Evolutionary conservation across 441 rosid species (phyloP).

Genomic region (Melastoma candidum): DNA sequence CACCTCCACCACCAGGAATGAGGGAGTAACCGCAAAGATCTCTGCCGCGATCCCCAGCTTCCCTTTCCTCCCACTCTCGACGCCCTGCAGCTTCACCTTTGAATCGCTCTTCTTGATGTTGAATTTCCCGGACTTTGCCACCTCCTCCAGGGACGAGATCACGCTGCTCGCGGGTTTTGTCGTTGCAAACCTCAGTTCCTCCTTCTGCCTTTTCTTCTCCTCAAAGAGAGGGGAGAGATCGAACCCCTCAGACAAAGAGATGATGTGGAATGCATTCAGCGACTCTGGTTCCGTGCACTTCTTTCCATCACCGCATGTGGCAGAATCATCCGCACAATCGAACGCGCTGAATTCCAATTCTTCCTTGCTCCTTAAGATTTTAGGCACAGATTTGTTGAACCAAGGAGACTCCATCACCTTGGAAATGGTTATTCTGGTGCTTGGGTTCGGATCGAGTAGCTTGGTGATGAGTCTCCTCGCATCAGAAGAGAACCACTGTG

Average conservation of each 20-base stretch:
- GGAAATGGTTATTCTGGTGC: conserved; percentile 7
- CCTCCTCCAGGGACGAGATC: conserved; percentile 15
- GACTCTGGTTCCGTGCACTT: conserved; percentile 2
- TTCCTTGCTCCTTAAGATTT: not conserved
- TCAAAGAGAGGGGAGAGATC: conserved; percentile 12
- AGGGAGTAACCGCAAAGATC: conserved; percentile 13
- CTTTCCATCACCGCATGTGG: not conserved
- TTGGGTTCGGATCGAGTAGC: conserved; percentile 15
- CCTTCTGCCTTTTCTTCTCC: conserved; percentile 15
- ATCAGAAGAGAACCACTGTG: conserved; percentile 12
- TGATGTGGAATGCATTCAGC: conserved; percentile 18
- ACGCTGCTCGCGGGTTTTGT: conserved; percentile 15
- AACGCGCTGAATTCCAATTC: conserved; percentile 5
- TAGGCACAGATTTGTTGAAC: conserved; percentile 8
- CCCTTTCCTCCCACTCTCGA: conserved; percentile 14
- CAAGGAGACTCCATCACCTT: conserved; percentile 14
- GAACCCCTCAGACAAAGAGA: conserved; percentile 16
- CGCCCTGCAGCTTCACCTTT: conserved; percentile 9
- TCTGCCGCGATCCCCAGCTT: conserved; percentile 14
- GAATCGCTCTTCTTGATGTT: conserved; percentile 8
- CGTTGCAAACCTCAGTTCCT: conserved; percentile 17
- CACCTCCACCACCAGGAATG: conserved; percentile 14
- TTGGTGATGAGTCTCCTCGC: conserved; percentile 11
- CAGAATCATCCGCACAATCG: not conserved
- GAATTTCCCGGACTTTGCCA: conserved; percentile 14